phyloP scores from a whole-genome alignment of 352 stramenopile genomes.

The Pythium scleroteichum region DNA sequence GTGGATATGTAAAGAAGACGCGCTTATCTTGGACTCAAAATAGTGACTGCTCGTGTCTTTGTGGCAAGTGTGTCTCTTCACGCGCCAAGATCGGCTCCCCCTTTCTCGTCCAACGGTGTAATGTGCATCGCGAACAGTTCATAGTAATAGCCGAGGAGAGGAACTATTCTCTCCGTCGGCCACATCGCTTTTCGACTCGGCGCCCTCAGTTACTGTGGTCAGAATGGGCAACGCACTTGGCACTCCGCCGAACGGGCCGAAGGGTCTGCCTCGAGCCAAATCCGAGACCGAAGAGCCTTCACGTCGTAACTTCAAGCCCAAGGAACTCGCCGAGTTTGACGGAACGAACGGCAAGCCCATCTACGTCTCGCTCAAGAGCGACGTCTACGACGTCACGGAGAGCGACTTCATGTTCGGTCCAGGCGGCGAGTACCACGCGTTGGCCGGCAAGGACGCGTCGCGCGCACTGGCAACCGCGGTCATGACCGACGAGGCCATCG shows the following conservation, averaged over 20 bases:
- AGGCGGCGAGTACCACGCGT: slow-evolving; percentile 78
- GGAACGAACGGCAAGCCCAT: slow-evolving; percentile 79
- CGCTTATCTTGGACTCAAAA: slow-evolving; percentile 5
- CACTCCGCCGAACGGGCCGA: slow-evolving; percentile 22
- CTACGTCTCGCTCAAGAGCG: slow-evolving; percentile 90
- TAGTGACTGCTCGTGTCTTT: slow-evolving; percentile 25
- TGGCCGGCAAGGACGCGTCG: slow-evolving; percentile 92
- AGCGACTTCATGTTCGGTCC: slow-evolving; percentile 89
- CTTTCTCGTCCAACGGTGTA: not conserved
- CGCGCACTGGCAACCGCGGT: slow-evolving; percentile 85
- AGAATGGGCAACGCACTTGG: slow-evolving; percentile 33
- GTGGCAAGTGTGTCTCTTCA: slow-evolving; percentile 12
- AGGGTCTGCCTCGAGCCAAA: slow-evolving; percentile 8
- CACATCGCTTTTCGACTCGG: slow-evolving; percentile 9
- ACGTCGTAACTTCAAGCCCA: slow-evolving; percentile 63
- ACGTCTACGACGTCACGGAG: slow-evolving; percentile 93
- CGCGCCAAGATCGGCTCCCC: not conserved
- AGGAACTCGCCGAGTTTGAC: slow-evolving; percentile 86
- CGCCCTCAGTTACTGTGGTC: not conserved
- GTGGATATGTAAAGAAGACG: not conserved
- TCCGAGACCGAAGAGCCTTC: slow-evolving; percentile 14
- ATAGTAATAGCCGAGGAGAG: not conserved
- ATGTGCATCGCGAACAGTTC: slow-evolving; percentile 4
- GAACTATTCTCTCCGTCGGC: not conserved
- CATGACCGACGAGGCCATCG: slow-evolving; percentile 75